Evolutionary conservation across 2,329 filamentous ascomycete species (phyloP).

Genomic region (Cladosporium sp.): DNA sequence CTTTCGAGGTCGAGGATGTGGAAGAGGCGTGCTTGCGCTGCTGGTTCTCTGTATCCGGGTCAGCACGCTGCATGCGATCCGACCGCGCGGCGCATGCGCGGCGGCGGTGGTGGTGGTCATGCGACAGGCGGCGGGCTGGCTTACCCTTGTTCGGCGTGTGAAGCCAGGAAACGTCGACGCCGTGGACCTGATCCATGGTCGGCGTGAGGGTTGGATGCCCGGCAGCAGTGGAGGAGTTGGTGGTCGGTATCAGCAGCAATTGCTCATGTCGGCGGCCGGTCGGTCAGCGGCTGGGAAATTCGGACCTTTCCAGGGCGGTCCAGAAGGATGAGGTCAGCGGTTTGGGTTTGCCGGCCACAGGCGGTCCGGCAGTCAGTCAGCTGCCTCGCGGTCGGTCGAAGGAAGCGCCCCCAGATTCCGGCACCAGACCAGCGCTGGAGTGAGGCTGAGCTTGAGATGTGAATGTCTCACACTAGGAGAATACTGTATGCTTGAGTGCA

Average conservation of each 20-base stretch:
- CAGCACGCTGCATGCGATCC: conserved; percentile 12
- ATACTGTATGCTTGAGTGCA: no score
- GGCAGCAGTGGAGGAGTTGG: neutral
- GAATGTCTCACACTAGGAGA: no score
- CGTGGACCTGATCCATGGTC: conserved; percentile 71
- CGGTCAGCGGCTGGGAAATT: no score
- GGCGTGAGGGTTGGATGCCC: neutral
- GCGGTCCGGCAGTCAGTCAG: no score
- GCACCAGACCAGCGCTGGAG: no score
- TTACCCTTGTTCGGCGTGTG: conserved; percentile 77
- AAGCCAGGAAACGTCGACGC: conserved; percentile 87
- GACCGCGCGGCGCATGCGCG: conserved; percentile 15
- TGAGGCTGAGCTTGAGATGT: no score
- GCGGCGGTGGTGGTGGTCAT: neutral
- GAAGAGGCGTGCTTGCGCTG: conserved; percentile 10
- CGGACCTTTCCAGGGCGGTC: no score
- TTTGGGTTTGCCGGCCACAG: no score
- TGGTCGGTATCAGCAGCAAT: neutral
- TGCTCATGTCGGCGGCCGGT: neutral
- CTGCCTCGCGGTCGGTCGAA: no score
- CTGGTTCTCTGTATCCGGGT: conserved; percentile 16
- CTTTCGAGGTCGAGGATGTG: neutral
- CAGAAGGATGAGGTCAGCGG: no score
- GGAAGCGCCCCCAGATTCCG: no score
- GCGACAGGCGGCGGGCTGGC: conserved; percentile 20